phyloP scores from a whole-genome alignment of 768 basidiomycete genomes.

The Suillus discolor region DNA sequence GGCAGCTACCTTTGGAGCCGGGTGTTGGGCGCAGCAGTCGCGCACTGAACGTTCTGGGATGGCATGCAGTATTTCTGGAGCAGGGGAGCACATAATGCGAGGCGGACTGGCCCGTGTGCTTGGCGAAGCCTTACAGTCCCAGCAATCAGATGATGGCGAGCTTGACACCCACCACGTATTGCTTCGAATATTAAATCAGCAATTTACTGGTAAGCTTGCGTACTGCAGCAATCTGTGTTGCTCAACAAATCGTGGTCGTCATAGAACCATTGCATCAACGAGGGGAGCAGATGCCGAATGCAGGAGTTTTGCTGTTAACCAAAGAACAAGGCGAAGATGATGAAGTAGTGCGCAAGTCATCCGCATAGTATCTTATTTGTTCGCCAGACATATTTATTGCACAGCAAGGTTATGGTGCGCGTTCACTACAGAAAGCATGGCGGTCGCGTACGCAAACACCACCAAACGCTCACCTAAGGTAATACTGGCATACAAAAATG shows the following conservation, averaged over 20 bases:
- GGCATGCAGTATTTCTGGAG: constrained; percentile 76
- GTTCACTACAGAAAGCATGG: constrained; percentile 84
- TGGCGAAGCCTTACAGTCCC: constrained; percentile 44
- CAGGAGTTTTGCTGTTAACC: constrained; percentile 66
- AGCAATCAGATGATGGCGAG: constrained; percentile 26
- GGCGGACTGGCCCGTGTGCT: constrained; percentile 55
- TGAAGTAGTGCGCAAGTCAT: constrained; percentile 29
- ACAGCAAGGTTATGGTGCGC: constrained; percentile 79
- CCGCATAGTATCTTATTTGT: neutral
- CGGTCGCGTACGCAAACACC: constrained; percentile 69
- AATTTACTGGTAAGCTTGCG: constrained; percentile 52
- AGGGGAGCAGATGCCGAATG: constrained; percentile 51
- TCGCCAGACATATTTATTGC: constrained; percentile 1
- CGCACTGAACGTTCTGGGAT: constrained; percentile 35
- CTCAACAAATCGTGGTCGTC: constrained; percentile 2
- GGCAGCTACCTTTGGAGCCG: constrained; percentile 75
- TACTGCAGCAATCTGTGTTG: neutral
- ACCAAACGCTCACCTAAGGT: constrained; percentile 60
- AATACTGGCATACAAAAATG: constrained; percentile 13
- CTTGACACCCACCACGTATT: constrained; percentile 62
- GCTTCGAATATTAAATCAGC: constrained; percentile 42
- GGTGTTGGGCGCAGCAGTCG: constrained; percentile 67
- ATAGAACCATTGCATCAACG: constrained; percentile 39
- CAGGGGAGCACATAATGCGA: constrained; percentile 72
- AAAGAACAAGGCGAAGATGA: constrained; percentile 39